Conservation (phyloP, 2,329 filamentous ascomycete genomes). For the Aspergillus clavatus region DNA sequence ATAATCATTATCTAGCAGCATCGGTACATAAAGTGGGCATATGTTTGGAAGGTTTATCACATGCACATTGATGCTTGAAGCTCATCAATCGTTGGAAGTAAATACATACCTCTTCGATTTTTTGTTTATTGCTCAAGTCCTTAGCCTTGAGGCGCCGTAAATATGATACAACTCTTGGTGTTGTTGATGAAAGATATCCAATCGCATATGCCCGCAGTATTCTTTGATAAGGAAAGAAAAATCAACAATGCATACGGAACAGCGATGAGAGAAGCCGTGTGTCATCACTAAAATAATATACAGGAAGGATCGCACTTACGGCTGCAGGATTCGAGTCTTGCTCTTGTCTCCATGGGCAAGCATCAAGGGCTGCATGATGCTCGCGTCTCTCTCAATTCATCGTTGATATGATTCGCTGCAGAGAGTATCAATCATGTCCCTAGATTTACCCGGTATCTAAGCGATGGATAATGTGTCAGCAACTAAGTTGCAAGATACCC, state of each 20-base stretch:
- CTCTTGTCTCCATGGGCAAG: slow-evolving; percentile 20
- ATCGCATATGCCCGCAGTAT: slow-evolving; percentile 46
- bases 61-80: background rate
- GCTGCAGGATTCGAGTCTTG: slow-evolving; percentile 25
- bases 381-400: slow-evolving; percentile 21
- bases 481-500: background rate
- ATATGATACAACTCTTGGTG: slow-evolving; percentile 42
- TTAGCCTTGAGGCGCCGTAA: slow-evolving; percentile 32
- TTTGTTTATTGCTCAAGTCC: slow-evolving; percentile 29
- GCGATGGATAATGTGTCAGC: background rate
- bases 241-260: too few species aligned
- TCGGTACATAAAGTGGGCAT: background rate
- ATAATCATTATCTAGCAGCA: background rate
- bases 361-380: slow-evolving; percentile 25
- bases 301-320: slow-evolving; percentile 26
- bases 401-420: slow-evolving; percentile 14
- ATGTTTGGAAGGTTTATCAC: background rate
- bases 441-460: background rate
- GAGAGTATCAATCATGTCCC: slow-evolving; percentile 14
- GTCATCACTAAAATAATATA: too few species aligned
- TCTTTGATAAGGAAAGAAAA: slow-evolving; percentile 19
- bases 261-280: too few species aligned
- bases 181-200: slow-evolving; percentile 46
- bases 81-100: background rate
- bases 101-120: slow-evolving; percentile 34